Percentiles rank a stretch among this genome's conserved stretches.
phyloP scores from a whole-genome alignment of 1,284 basidiomycete species.

The Cutaneotrichosporon arboriforme region DNA sequence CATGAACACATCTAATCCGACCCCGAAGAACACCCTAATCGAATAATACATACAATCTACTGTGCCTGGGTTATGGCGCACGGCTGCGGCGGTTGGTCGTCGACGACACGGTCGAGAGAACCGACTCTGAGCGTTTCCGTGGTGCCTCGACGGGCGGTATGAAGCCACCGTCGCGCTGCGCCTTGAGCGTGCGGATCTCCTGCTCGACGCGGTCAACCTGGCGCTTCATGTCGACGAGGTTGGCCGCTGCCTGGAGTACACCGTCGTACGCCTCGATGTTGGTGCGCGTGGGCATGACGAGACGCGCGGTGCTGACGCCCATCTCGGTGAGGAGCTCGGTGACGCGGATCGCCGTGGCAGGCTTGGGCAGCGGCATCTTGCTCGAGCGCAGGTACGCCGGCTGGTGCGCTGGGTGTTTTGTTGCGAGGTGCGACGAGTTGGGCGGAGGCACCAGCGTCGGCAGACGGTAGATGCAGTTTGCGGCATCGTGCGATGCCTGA shows the following conservation, averaged over 20 bases:
- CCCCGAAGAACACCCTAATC: no score
- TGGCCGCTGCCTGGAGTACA: constrained; percentile 63
- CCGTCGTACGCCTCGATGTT: constrained; percentile 68
- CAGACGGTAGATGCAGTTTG: constrained; percentile 44
- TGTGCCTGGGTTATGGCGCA: neutral
- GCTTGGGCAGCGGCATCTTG: constrained; percentile 71
- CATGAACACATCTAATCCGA: no score
- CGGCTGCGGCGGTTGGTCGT: constrained; percentile 20
- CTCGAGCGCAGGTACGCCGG: constrained; percentile 74
- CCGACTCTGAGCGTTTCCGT: constrained; percentile 27
- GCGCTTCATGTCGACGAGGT: constrained; percentile 79
- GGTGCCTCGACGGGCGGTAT: constrained; percentile 24
- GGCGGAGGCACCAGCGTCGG: constrained; percentile 21
- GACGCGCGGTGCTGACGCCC: constrained; percentile 62
- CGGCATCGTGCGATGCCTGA: constrained; percentile 24
- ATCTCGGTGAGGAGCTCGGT: constrained; percentile 68
- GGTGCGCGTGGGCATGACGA: constrained; percentile 85
- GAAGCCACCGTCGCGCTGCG: constrained; percentile 55
- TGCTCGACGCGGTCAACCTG: constrained; percentile 77
- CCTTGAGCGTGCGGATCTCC: constrained; percentile 67
- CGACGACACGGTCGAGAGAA: constrained; percentile 34
- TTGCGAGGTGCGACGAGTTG: constrained; percentile 31
- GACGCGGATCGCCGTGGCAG: constrained; percentile 64
- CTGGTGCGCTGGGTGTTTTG: constrained; percentile 53
- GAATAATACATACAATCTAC: neutral